phyloP scores from a whole-genome alignment of 2,329 filamentous ascomycete genomes.

The Chaetothyriales sp. region DNA sequence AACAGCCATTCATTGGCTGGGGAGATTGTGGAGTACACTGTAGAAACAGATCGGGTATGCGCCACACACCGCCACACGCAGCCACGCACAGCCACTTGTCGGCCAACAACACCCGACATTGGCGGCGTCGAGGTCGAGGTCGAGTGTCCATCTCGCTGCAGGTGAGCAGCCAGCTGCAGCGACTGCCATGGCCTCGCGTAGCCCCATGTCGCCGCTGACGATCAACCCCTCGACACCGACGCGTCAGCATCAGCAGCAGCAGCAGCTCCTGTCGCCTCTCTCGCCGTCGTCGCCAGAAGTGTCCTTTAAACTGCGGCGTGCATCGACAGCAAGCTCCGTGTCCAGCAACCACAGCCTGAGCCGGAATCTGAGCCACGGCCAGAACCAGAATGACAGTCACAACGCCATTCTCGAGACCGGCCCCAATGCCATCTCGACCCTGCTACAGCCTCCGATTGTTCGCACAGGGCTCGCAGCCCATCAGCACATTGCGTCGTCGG shows the following conservation, averaged over 20 bases:
- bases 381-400: slow-evolving; percentile 22
- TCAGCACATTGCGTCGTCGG: slow-evolving; percentile 49
- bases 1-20: too few relatives aligned
- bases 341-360: slow-evolving; percentile 44
- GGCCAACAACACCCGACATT: slow-evolving; percentile 17
- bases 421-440: slow-evolving; percentile 85
- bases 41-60: not conserved
- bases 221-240: slow-evolving; percentile 15
- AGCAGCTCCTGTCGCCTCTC: slow-evolving; percentile 18
- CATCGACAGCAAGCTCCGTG: slow-evolving; percentile 75
- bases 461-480: slow-evolving; percentile 75
- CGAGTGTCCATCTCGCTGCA: slow-evolving; percentile 21
- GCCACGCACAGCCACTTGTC: slow-evolving; percentile 3
- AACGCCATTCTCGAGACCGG: slow-evolving; percentile 55
- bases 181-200: slow-evolving; percentile 11
- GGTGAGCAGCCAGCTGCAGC: slow-evolving; percentile 25
- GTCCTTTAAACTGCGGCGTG: slow-evolving; percentile 36
- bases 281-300: not conserved
- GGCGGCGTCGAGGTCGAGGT: slow-evolving; percentile 19
- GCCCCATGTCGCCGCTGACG: not conserved
- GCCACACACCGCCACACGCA: slow-evolving; percentile 14
- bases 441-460: slow-evolving; percentile 81
- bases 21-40: too few relatives aligned
- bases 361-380: slow-evolving; percentile 31
- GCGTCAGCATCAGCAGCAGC: slow-evolving; percentile 12